These are phyloP conservation scores for Elaphomyces granulatus DNA, from an alignment of 495 filamentous ascomycete genomes.

Conservation along the genomic window DNA sequence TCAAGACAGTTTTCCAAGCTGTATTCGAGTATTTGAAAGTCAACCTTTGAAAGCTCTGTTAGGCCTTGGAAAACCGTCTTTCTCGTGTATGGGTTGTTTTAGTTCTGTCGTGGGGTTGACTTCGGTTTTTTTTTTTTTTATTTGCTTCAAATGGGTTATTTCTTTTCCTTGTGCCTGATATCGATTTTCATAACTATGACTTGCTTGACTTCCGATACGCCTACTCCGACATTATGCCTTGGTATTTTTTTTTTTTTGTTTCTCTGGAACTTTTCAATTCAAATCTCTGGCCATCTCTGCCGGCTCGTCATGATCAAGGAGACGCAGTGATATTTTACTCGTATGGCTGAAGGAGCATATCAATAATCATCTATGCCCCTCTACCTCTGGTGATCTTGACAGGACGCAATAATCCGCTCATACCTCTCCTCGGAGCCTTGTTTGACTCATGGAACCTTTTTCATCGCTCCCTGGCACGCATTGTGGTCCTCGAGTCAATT, in stretches of 20 bases:
- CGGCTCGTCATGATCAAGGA: slow-evolving; percentile 63
- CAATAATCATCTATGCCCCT: slow-evolving; percentile 76
- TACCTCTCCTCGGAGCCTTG: slow-evolving; percentile 46
- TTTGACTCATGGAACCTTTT: slow-evolving; percentile 70
- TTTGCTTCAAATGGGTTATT: not conserved
- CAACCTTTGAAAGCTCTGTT: no score
- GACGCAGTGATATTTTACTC: slow-evolving; percentile 47
- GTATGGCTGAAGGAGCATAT: slow-evolving; percentile 62
- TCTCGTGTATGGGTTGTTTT: no score
- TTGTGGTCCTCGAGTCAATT: slow-evolving; percentile 50
- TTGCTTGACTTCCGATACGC: slow-evolving; percentile 11
- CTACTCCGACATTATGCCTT: slow-evolving; percentile 29
- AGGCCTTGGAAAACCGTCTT: no score
- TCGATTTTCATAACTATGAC: not conserved
- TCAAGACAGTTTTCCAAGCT: no score
- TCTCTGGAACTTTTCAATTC: slow-evolving; percentile 35
- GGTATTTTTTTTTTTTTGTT: slow-evolving; percentile 34
- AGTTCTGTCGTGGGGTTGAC: not conserved
- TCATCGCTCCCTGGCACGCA: slow-evolving; percentile 65
- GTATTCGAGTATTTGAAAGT: no score
- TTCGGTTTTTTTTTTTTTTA: not conserved
- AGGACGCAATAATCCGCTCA: slow-evolving; percentile 56
- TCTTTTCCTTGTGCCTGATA: not conserved
- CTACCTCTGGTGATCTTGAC: slow-evolving; percentile 56
- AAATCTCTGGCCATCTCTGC: slow-evolving; percentile 49